Base-by-base conservation (phyloP, 805 yeast species). In the Hanseniaspora guilliermondii region DNA sequence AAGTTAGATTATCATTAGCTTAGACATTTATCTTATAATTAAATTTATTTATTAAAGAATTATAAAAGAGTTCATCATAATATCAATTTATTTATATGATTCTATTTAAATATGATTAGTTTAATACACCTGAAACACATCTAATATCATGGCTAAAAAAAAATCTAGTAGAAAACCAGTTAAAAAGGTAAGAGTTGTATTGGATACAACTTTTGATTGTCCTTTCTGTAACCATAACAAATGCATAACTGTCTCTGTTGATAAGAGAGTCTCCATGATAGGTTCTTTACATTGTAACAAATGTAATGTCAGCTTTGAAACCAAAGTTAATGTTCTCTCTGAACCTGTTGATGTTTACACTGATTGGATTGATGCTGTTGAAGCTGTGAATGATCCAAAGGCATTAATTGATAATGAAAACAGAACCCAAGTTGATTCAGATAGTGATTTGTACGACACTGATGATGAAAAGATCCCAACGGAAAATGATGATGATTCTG, bases 341-440 rank as follows among this genome's bases (percentile, higher is more conserved):
- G 96, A 86, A 56, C 96, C 98, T 0, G 88, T 91, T 41, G 98
- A 91, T 69, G 85, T 91, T 16, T 91, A 91, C 65, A 83, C 95
- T 48, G 97, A 91, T 67, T 91, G 98, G 98, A 87, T 87, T 53
- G 98, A 91, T 72, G 97, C 97, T 52, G 93, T 91, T 0, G 86
- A 84, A 60, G 87, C 83, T 46, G 76, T 72, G 21, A 72, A 73
- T 57, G 68, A 67, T 45, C 70, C 70, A 9, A 65, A 64, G 37
- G 65, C 61, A 24, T 68, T 63, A 14, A 69, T 61, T 27, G 71
- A 64, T 33, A 65, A 60, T 8, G 47, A 42, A 21, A 17, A 25
- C n/a, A 45, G 55, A 45, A 62, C 58, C 24, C 60, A 55, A 3
- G 65, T 60, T 16, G 61, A 44, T 6, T 47, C 53, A 22, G 59